These are phyloP conservation scores for Diutina siamensis DNA, from an alignment of 1,139 yeast species.

Conservation along the genomic window DNA sequence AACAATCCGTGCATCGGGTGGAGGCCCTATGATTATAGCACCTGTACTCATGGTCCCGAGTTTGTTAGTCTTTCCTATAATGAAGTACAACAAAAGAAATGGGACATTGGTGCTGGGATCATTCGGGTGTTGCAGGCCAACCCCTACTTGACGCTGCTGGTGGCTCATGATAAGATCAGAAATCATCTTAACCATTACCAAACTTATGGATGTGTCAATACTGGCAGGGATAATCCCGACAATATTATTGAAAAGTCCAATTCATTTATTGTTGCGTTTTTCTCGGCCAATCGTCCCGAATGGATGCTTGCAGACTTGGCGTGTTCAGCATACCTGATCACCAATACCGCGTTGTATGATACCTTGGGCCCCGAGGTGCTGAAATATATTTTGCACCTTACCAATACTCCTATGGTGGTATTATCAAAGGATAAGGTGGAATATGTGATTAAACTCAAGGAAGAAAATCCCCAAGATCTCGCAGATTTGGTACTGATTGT, in stretches of 20 bases:
- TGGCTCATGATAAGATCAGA: constrained; percentile 18
- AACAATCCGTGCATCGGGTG: constrained; percentile 39
- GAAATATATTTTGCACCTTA: constrained; percentile 42
- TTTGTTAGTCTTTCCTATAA: constrained; percentile 32
- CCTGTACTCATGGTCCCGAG: constrained; percentile 12
- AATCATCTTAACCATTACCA: constrained; percentile 15
- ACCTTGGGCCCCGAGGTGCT: constrained; percentile 54
- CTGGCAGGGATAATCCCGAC: constrained; percentile 10
- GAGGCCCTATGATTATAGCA: constrained; percentile 26
- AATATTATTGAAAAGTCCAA: constrained; percentile 2
- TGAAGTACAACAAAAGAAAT: constrained; percentile 29
- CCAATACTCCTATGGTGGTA: constrained; percentile 44
- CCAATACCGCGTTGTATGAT: constrained; percentile 53
- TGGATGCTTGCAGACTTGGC: constrained; percentile 57
- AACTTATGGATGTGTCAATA: constrained; percentile 13
- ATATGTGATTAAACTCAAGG: constrained; percentile 26
- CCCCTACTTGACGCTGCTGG: constrained; percentile 22
- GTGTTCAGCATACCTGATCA: constrained; percentile 36
- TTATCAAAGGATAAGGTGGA: constrained; percentile 38
- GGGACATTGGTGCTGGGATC: constrained; percentile 54
- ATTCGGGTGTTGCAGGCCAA: constrained; percentile 37
- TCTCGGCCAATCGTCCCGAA: constrained; percentile 45
- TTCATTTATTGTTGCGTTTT: constrained; percentile 38
- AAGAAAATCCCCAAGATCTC: constrained; percentile 17
- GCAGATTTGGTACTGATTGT: constrained; percentile 26